Conservation (phyloP, 805 yeast species). For the Priceomyces melissophilus region DNA sequence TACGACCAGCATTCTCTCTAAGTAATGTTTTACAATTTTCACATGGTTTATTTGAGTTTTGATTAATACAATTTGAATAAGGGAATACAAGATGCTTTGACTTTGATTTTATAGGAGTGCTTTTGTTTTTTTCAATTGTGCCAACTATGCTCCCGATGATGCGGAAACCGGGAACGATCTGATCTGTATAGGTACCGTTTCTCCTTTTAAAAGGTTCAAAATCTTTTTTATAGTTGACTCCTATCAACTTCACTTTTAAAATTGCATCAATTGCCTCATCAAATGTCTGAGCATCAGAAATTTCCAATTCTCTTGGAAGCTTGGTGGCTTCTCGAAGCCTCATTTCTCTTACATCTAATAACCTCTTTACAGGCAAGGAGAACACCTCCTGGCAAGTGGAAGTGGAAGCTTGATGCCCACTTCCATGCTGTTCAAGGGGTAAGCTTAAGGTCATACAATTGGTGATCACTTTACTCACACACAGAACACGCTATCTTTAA, state of each 20-base stretch:
- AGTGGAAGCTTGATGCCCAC: constrained; percentile 14
- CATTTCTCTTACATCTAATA: constrained; percentile 17
- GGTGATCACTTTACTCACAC: too few relatives aligned
- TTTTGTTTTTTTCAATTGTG: constrained; percentile 7
- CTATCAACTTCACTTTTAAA: constrained; percentile 25
- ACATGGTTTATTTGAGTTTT: constrained; percentile 13
- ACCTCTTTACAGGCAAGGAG: constrained; percentile 23
- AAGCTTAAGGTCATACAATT: too few relatives aligned
- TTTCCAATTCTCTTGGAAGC: constrained; percentile 21
- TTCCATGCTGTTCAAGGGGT: background rate
- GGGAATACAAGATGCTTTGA: constrained; percentile 32
- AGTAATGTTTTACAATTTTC: constrained; percentile 15
- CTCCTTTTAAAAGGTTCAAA: constrained; percentile 15
- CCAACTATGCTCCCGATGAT: constrained; percentile 27
- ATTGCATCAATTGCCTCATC: constrained; percentile 22
- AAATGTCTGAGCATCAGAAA: constrained; percentile 3
- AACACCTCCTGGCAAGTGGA: constrained; percentile 5
- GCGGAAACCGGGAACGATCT: constrained; percentile 32
- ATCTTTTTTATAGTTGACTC: constrained; percentile 24
- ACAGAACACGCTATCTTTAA: too few relatives aligned
- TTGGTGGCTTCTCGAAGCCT: constrained; percentile 22
- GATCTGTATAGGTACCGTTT: constrained; percentile 2
- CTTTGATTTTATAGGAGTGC: constrained; percentile 5
- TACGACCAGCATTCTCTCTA: constrained; percentile 2
- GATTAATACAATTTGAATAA: constrained; percentile 29